Conservation (phyloP, 495 filamentous ascomycete genomes). For the Apiosordaria backusii region DNA sequence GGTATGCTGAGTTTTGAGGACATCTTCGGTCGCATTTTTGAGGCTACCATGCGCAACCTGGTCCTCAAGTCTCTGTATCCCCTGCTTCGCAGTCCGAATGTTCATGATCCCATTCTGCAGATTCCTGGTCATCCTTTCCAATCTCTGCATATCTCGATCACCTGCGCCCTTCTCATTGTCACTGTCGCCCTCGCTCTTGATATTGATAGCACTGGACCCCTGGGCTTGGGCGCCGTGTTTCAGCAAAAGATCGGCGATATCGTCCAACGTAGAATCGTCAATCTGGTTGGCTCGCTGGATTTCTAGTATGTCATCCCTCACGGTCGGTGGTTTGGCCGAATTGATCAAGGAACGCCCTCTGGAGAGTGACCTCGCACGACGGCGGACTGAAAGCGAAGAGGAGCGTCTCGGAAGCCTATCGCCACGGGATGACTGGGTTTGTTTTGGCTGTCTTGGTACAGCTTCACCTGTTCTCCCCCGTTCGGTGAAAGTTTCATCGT, state of each 20-base stretch:
- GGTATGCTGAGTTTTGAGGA: not conserved
- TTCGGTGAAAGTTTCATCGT: not conserved
- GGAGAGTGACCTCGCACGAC: slow-evolving; percentile 34
- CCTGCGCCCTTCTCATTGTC: slow-evolving; percentile 52
- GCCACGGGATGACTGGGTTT: slow-evolving; percentile 19
- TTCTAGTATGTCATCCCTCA: slow-evolving; percentile 48
- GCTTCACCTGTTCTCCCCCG: slow-evolving; percentile 8
- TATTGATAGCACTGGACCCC: not conserved
- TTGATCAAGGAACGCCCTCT: slow-evolving; percentile 44
- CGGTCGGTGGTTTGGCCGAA: slow-evolving; percentile 45
- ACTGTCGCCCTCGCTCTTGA: slow-evolving; percentile 27
- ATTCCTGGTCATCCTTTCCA: slow-evolving; percentile 52
- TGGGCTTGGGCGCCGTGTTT: slow-evolving; percentile 15
- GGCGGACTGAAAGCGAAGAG: slow-evolving; percentile 27
- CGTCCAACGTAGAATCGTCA: slow-evolving; percentile 54
- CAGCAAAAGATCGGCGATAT: slow-evolving; percentile 42
- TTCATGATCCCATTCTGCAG: slow-evolving; percentile 56
- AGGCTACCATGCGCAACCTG: slow-evolving; percentile 48
- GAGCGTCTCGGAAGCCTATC: slow-evolving; percentile 25
- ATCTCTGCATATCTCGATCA: slow-evolving; percentile 19
- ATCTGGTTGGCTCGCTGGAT: slow-evolving; percentile 46
- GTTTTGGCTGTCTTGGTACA: slow-evolving; percentile 13
- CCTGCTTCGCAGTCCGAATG: slow-evolving; percentile 63
- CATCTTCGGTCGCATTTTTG: slow-evolving; percentile 10
- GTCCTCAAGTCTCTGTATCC: slow-evolving; percentile 62